phyloP scores from a whole-genome alignment of 257 asterid genomes.

The Solanum habrochaites region DNA sequence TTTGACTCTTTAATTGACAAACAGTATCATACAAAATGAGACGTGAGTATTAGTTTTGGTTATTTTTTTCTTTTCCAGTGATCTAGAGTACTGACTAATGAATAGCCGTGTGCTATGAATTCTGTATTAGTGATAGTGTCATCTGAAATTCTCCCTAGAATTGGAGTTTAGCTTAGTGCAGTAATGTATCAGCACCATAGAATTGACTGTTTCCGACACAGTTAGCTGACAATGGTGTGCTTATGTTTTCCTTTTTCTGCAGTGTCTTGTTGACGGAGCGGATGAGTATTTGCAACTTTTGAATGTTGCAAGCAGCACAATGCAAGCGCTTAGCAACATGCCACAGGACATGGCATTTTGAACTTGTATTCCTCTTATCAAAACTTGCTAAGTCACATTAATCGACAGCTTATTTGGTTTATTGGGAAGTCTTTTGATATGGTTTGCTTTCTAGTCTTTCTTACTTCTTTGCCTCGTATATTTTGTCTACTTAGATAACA shows the following conservation, averaged over 20 bases:
- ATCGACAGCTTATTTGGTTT: background rate
- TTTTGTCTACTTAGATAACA: background rate
- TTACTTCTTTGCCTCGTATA: background rate
- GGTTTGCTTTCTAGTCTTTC: background rate
- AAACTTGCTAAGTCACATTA: background rate
- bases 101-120: background rate
- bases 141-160: background rate
- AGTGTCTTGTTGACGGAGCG: slow-evolving; percentile 90
- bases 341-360: slow-evolving; percentile 28
- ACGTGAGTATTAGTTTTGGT: background rate
- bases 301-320: slow-evolving; percentile 66
- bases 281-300: slow-evolving; percentile 89
- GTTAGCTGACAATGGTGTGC: background rate
- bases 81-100: background rate
- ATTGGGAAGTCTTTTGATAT: background rate
- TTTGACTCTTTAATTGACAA: background rate
- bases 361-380: background rate
- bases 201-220: background rate
- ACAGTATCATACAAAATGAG: background rate
- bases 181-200: background rate
- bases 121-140: background rate
- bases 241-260: slow-evolving; percentile 6
- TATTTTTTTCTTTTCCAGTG: background rate
- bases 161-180: background rate
- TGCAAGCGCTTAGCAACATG: slow-evolving; percentile 57